Evolutionary conservation across 75 land plant species (phyloP), one percentile per base, ranked within the genome.

Genomic region (Isoetes taiwanensis): DNA sequence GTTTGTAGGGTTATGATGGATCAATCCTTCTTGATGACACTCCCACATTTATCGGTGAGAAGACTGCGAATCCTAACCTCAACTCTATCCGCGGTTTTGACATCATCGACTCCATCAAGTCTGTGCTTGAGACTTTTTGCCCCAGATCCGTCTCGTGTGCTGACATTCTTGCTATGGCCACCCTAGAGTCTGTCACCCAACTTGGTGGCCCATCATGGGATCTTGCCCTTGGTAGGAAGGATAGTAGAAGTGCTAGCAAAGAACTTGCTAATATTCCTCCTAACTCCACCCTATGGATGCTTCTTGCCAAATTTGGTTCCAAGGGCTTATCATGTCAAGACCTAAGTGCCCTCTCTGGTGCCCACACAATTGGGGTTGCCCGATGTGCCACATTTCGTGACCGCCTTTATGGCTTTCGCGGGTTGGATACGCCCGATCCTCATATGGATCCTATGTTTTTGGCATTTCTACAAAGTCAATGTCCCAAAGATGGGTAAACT

Each of bases 301-400:
- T n/a, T n/a, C n/a, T n/a, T n/a, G n/a, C n/a, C n/a, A n/a, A n/a
- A n/a, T n/a, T n/a, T n/a, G n/a, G n/a, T n/a, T n/a, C n/a, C n/a
- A n/a, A n/a, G n/a, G n/a, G n/a, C n/a, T n/a, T n/a, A n/a, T n/a
- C n/a, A n/a, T n/a, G n/a, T n/a, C n/a, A n/a, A n/a, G n/a, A n/a
- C n/a, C n/a, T n/a, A n/a, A n/a, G n/a, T n/a, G n/a, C n/a, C n/a
- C n/a, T n/a, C n/a, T n/a, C n/a, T n/a, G 80, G 80, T 0, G 76
- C 73, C 0, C 80, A 78, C 50, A 61, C 80, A 8, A 56, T 78
- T 23, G 80, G 80, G 0, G 33, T 52, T 2, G 52, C 80, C 0
- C 76, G 69, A 14, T 78, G 80, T 48, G 34, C 33, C 0, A 59
- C 58, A 39, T 72, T 78, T 46, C 25, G 30, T 9, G 65, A 62